A percentile compares a stretch with the other conserved stretches of the same genome.
phyloP scores from a whole-genome alignment of 768 basidiomycete species.

The Mycena albidolilacea region DNA sequence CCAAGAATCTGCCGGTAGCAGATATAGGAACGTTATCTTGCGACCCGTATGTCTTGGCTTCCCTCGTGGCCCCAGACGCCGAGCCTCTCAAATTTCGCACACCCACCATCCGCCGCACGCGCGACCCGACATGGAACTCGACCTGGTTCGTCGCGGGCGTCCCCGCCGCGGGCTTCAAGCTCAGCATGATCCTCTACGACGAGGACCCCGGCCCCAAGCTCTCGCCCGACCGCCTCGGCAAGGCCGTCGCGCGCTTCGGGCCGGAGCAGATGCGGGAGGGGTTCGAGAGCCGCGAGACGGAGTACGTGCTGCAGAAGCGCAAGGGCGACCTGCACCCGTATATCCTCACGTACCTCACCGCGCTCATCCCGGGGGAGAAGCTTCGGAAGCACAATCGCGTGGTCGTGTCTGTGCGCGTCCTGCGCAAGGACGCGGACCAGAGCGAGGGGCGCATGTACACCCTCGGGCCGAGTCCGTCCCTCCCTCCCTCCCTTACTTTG shows the following conservation, averaged over 20 bases:
- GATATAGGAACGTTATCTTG: conserved; percentile 43
- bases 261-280: conserved; percentile 46
- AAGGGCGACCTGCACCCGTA: conserved; percentile 47
- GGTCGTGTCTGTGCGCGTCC: conserved; percentile 44
- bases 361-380: conserved; percentile 43
- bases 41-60: conserved; percentile 43
- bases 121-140: conserved; percentile 41
- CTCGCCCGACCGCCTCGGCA: conserved; percentile 40
- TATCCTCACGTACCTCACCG: conserved; percentile 46
- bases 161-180: conserved; percentile 39
- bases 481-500: neutral
- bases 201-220: conserved; percentile 40
- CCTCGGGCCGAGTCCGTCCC: conserved; percentile 52
- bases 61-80: conserved; percentile 23
- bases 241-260: conserved; percentile 40
- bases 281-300: conserved; percentile 39
- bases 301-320: conserved; percentile 50
- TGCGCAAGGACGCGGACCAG: conserved; percentile 50
- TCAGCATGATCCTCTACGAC: conserved; percentile 41
- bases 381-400: conserved; percentile 48
- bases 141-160: conserved; percentile 42
- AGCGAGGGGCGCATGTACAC: conserved; percentile 53
- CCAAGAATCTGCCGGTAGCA: conserved; percentile 39
- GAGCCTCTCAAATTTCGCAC: conserved; percentile 41
- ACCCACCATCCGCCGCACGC: conserved; percentile 39